A percentile compares a stretch with the other conserved stretches of the same genome.
Conservation (phyloP, 306 rosid species). For the Mimosa bimucronata region DNA sequence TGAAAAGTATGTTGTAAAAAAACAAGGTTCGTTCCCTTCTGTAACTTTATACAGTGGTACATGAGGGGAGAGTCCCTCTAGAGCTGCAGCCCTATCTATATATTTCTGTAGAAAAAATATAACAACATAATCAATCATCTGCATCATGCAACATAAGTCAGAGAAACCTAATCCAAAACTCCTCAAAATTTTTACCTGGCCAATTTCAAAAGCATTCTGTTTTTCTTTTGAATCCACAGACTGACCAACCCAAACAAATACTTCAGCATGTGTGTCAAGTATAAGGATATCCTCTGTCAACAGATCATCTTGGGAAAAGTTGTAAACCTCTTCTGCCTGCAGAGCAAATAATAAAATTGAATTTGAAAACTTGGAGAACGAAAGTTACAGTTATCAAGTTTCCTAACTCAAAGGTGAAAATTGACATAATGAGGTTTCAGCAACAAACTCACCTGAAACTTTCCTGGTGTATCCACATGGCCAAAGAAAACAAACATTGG, state of each 20-base stretch:
- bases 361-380: constrained; percentile 35
- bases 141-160: constrained; percentile 8
- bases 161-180: constrained; percentile 15
- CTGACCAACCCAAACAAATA: constrained; percentile 96
- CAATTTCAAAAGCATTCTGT: constrained; percentile 83
- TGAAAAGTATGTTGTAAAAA: constrained; percentile 90
- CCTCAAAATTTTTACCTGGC: constrained; percentile 61
- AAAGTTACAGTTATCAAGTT: constrained; percentile 28
- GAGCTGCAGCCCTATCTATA: constrained; percentile 79
- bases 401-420: constrained; percentile 33
- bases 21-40: constrained; percentile 97
- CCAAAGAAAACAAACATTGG: constrained; percentile 40
- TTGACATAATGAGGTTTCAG: constrained; percentile 33
- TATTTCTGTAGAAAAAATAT: constrained; percentile 61
- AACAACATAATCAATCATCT: constrained; percentile 29
- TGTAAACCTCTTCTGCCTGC: constrained; percentile 88
- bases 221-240: constrained; percentile 86
- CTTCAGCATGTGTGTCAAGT: constrained; percentile 98
- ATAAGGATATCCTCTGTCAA: constrained; percentile 90
- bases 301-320: constrained; percentile 94
- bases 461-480: constrained; percentile 70
- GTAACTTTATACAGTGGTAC: constrained; percentile 91
- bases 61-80: constrained; percentile 79
- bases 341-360: constrained; percentile 35
- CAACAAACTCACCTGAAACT: constrained; percentile 83